Percentiles rank a stretch among this genome's conserved stretches.
Conservation (phyloP, 306 rosid genomes). For the Gastrolobium villosum region DNA sequence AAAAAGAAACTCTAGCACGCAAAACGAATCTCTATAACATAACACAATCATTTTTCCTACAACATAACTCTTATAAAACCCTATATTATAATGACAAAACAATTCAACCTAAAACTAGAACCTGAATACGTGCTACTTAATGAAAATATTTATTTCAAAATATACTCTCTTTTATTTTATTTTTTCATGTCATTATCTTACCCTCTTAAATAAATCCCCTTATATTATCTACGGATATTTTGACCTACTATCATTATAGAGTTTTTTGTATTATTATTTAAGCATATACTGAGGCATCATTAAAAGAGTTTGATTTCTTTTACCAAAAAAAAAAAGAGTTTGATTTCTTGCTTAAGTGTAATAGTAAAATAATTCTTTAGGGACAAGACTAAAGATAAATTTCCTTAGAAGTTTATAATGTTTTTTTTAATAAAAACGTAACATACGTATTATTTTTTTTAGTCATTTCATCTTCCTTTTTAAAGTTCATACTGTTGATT, state of each 20-base stretch:
- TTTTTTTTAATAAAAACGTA: not conserved
- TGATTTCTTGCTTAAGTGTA: not conserved
- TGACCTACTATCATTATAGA: not conserved
- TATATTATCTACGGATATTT: not conserved
- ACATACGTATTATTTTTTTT: not conserved
- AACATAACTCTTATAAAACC: too few species aligned
- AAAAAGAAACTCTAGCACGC: too few species aligned
- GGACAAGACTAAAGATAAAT: not conserved
- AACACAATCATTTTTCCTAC: too few species aligned
- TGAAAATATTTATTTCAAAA: not conserved
- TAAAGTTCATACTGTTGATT: not conserved
- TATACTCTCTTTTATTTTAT: too few species aligned
- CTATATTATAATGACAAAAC: not conserved
- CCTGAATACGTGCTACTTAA: not conserved
- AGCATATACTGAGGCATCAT: not conserved
- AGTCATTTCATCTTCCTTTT: not conserved
- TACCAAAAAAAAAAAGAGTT: too few species aligned
- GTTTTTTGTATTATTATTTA: not conserved
- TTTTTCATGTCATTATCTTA: not conserved
- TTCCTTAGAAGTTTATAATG: not conserved
- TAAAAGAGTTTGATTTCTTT: too few species aligned
- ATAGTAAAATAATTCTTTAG: not conserved
- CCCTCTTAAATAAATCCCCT: conserved; percentile 1
- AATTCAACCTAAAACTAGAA: conserved; percentile 8
- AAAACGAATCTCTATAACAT: too few species aligned